Conservation (phyloP, 371 early-diverging fungal species). For the Mucor sp. region DNA sequence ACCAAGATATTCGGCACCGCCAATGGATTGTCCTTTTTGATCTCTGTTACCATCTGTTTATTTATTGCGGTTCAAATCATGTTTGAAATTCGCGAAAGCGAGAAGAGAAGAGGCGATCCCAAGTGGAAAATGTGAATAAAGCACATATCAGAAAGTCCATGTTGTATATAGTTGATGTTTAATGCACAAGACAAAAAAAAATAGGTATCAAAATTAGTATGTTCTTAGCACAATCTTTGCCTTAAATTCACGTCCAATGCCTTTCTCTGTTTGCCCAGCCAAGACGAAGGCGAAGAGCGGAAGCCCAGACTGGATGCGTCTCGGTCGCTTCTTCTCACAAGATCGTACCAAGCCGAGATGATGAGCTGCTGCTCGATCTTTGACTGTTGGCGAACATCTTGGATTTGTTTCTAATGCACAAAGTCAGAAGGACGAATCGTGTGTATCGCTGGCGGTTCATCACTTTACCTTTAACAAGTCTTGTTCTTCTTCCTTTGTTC, state of each 20-base stretch:
- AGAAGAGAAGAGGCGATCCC: constrained; percentile 59
- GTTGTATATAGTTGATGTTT: not conserved
- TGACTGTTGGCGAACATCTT: constrained; percentile 63
- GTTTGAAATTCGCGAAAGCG: constrained; percentile 83
- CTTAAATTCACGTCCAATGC: constrained; percentile 62
- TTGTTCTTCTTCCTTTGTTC: constrained; percentile 72
- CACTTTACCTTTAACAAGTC: constrained; percentile 63
- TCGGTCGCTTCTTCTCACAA: constrained; percentile 59
- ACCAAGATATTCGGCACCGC: constrained; percentile 43
- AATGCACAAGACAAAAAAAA: not conserved
- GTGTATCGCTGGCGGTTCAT: constrained; percentile 7
- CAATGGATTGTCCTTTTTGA: constrained; percentile 52
- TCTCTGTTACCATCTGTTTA: constrained; percentile 53
- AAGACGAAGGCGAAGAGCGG: constrained; percentile 66
- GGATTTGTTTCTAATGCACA: constrained; percentile 60
- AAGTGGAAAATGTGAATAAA: constrained; percentile 7
- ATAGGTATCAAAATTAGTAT: not conserved
- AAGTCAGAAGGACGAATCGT: constrained; percentile 17
- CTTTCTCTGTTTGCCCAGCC: constrained; percentile 75
- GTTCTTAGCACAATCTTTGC: constrained; percentile 45
- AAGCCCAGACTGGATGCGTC: constrained; percentile 52
- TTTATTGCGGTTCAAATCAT: constrained; percentile 80
- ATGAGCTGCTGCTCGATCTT: constrained; percentile 76
- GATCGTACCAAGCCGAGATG: constrained; percentile 77
- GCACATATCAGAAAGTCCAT: no score